phyloP scores from a whole-genome alignment of 805 yeast species.

The Debaryomyces maramus region DNA sequence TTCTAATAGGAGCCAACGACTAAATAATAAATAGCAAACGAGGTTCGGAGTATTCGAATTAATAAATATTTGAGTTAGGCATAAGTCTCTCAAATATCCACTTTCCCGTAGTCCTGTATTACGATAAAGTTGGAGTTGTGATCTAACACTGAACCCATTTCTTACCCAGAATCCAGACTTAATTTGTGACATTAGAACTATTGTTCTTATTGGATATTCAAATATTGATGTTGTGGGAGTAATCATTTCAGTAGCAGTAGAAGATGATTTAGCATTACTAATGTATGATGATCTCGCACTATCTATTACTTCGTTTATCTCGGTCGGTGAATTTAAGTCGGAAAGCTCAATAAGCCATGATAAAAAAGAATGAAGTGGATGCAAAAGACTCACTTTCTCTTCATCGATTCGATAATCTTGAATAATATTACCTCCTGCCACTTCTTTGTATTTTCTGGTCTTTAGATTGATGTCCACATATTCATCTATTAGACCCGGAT shows the following conservation, averaged over 20 bases:
- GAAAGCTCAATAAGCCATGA: conserved; percentile 69
- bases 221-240: conserved; percentile 38
- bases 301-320: conserved; percentile 21
- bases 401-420: conserved; percentile 26
- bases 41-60: conserved; percentile 52
- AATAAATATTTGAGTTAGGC: conserved; percentile 64
- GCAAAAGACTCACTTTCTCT: conserved; percentile 66
- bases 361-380: conserved; percentile 74
- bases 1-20: conserved; percentile 65
- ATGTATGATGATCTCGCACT: conserved; percentile 5
- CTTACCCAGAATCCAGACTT: conserved; percentile 93
- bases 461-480: conserved; percentile 24
- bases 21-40: conserved; percentile 56
- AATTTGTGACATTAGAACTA: conserved; percentile 79
- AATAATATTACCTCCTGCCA: conserved; percentile 21
- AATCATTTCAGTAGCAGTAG: conserved; percentile 7
- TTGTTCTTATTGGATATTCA: conserved; percentile 75
- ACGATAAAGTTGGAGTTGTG: conserved; percentile 77
- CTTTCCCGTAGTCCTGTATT: conserved; percentile 78
- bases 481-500: conserved; percentile 29
- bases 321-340: conserved; percentile 21
- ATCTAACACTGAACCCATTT: conserved; percentile 79
- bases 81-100: conserved; percentile 79
- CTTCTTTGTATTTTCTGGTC: conserved; percentile 18
- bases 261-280: conserved; percentile 7